Conservation (phyloP, 441 rosid species). For the Iberis amara region DNA sequence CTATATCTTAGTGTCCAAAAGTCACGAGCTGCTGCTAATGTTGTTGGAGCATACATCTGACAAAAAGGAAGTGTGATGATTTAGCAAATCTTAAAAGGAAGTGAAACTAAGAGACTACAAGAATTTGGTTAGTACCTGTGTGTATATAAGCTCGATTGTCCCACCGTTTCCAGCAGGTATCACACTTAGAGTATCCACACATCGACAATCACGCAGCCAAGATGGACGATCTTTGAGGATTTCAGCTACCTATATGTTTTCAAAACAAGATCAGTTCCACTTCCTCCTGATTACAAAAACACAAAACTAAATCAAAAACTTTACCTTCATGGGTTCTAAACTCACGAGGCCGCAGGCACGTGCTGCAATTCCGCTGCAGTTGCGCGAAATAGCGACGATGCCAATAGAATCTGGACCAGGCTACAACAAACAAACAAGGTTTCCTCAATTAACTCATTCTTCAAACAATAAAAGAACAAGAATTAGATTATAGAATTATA, state of each 20-base stretch:
- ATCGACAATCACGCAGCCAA: slow-evolving; percentile 92
- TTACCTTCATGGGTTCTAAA: slow-evolving; percentile 88
- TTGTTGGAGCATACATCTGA: slow-evolving; percentile 90
- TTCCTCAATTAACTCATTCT: background rate
- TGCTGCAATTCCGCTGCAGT: slow-evolving; percentile 93
- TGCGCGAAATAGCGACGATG: slow-evolving; percentile 93
- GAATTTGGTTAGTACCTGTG: slow-evolving; percentile 48
- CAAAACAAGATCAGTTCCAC: slow-evolving; percentile 7
- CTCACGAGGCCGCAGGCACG: slow-evolving; percentile 99
- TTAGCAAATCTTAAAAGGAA: background rate
- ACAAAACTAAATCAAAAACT: slow-evolving; percentile 2
- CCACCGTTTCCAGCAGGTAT: slow-evolving; percentile 84
- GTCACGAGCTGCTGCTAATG: slow-evolving; percentile 93
- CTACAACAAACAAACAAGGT: slow-evolving; percentile 31
- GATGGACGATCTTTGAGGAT: slow-evolving; percentile 88
- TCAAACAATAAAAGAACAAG: background rate
- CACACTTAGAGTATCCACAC: slow-evolving; percentile 56
- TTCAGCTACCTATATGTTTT: slow-evolving; percentile 50
- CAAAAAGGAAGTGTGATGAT: background rate
- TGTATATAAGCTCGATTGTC: slow-evolving; percentile 77
- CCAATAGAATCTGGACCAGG: slow-evolving; percentile 99
- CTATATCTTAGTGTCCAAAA: slow-evolving; percentile 93
- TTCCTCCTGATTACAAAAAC: background rate
- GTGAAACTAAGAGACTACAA: background rate
- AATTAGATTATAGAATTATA: background rate